Evolutionary conservation across 331 rosid genomes (phyloP), one percentile per base, ranked within the genome.

Genomic region (Telfairia occidentalis): DNA sequence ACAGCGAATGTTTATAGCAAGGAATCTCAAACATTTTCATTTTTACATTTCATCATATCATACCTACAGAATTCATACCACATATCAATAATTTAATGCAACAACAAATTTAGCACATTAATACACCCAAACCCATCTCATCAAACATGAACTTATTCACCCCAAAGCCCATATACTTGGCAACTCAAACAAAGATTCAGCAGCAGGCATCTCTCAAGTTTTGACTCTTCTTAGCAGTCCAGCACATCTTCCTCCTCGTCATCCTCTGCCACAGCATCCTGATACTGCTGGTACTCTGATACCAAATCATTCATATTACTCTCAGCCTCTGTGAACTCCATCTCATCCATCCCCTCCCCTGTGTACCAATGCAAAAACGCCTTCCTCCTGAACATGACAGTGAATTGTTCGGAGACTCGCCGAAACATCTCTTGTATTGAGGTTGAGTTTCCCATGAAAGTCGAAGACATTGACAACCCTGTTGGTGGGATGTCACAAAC

Each of bases 341-440:
- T 88, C 79, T 88, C 92, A 79, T 88, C 90, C 90, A 88, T 86
- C 2, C 92, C 92, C 69, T 88, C 92, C 23, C 92, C 90, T 0
- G 90, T 88, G 78, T 88, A 88, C 92, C 92, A 88, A 84, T 88
- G 90, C 84, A 88, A 71, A 83, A 88, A 88, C 10, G 96, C 96
- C 89, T 89, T 89, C 71, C 96, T 83, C 80, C 92, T 88, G 73
- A 91, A 91, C 97, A 91, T 91, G 40, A 91, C 96, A 0, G 96
- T 91, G 81, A 91, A 91, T 78, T 91, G 96, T 76, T 91, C 97
- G 0, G 97, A 91, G 5, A 91, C 97, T 7, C 96, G 82, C 38
- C 97, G 60, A 52, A 91, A 91, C 97, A 91, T 91, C 82, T 91
- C 97, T 34, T 91, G 97, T 61, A 91, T 91, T 2, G 97, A 91